Base-by-base conservation (phyloP, 2,329 filamentous ascomycete genomes). In the Epicoccum nigrum region DNA sequence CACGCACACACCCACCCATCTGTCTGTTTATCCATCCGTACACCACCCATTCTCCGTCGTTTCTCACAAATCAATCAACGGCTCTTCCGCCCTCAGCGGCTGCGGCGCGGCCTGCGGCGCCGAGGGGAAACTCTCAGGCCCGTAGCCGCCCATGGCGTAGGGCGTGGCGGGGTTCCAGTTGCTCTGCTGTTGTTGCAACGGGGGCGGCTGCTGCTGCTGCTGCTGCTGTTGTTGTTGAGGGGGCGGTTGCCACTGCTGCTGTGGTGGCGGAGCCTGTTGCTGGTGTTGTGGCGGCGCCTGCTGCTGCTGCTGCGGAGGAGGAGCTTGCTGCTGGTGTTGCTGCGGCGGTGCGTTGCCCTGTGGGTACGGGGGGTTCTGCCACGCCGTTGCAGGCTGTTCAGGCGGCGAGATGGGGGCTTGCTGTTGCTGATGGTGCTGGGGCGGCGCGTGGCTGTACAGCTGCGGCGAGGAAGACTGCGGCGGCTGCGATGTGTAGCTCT, bases 21-120 rank as follows among this genome's bases (percentile, higher is more conserved):
- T 8, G 5, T 23, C 21, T 8, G 4, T 8, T 8, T 23, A 4
- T 8, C 8, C 21, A 4, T 23, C 21, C 21, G 4, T 8, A 4
- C 8, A 4, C 21, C 8, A 4, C 21, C 8, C 21, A 4, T 23
- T 8, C 21, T 23, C 21, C 21, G 4, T 8, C 28, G 7, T 11
- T n/a, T 30, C 28, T 49, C 73, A 92, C 55, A 93, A 79, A 72
- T 94, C 90, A 73, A 94, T 94, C 65, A 94, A 74, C 51, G 86
- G 88, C 73, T 93, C 90, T 73, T 93, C 89, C 1, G 77, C 81
- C 60, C 81, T 76, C 15, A 77, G 74, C 47, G 72, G 28, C 28
- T 30, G 28, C 28, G 83, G 84, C 21, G 61, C 63, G 11, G 67
- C 37, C 30, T 86, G 83, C 13, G 86, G 85, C 21, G 83, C 84